These are phyloP conservation scores for Tardiomyces digboiensis DNA, from an alignment of 1,139 yeast genomes.

Conservation along the genomic window DNA sequence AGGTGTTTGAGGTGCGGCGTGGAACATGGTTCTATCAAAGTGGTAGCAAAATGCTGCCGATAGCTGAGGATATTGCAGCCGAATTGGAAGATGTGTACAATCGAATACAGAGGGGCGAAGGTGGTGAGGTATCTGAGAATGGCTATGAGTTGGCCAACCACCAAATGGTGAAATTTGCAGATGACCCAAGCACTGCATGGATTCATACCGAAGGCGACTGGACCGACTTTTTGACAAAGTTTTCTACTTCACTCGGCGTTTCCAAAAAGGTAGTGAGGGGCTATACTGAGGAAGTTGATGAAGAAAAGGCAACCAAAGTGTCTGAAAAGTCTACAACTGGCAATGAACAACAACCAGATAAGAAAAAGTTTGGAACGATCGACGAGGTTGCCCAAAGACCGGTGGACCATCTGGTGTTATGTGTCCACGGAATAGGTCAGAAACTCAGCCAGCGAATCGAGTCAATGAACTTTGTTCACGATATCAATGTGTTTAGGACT, in stretches of 20 bases:
- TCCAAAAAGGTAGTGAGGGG: neutral
- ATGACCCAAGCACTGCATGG: neutral
- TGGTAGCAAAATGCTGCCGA: constrained; percentile 40
- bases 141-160: neutral
- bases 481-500: constrained; percentile 59
- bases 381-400: neutral
- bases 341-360: neutral
- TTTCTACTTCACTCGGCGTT: neutral
- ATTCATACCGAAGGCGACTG: neutral
- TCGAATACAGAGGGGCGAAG: neutral
- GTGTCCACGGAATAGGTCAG: constrained; percentile 94
- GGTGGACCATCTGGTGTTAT: constrained; percentile 52
- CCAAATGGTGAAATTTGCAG: neutral
- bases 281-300: neutral
- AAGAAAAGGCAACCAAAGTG: too few species aligned
- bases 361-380: neutral
- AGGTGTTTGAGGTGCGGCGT: constrained; percentile 70
- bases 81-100: constrained; percentile 53
- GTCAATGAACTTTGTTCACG: constrained; percentile 79
- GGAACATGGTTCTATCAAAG: constrained; percentile 74
- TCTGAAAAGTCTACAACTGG: neutral
- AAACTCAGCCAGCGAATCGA: constrained; percentile 71
- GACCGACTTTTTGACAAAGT: neutral
- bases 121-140: too few species aligned
- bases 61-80: constrained; percentile 40